phyloP scores from a whole-genome alignment of 2,329 filamentous ascomycete genomes.

The Diaporthe australafricana region DNA sequence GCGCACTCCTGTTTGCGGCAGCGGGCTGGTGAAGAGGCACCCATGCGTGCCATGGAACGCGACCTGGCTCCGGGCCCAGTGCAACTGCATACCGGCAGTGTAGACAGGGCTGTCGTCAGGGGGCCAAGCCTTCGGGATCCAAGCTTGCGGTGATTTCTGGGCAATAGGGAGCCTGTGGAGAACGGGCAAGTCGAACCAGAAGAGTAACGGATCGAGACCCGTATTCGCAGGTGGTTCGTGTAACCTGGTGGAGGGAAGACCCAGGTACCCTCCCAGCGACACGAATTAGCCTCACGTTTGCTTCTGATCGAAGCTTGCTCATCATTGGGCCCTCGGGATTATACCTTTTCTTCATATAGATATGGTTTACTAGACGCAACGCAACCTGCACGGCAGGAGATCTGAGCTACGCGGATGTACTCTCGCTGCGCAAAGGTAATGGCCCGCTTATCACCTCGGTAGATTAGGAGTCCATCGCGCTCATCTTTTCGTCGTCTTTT shows the following conservation, averaged over 20 bases:
- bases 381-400: background rate
- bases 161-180: constrained; percentile 25
- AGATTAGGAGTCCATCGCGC: background rate
- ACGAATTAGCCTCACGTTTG: constrained; percentile 27
- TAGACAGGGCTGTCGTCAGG: constrained; percentile 31
- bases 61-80: constrained; percentile 20
- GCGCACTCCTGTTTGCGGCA: background rate
- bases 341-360: background rate
- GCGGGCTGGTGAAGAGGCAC: constrained; percentile 10
- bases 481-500: background rate
- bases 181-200: constrained; percentile 13
- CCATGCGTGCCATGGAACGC: background rate
- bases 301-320: background rate
- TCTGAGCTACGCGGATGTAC: background rate
- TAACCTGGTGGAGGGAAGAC: constrained; percentile 12
- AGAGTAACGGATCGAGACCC: constrained; percentile 16
- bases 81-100: constrained; percentile 13
- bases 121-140: constrained; percentile 26
- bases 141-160: constrained; percentile 32
- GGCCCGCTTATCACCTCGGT: background rate
- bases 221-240: constrained; percentile 23
- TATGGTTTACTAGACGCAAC: background rate
- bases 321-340: background rate
- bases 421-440: background rate
- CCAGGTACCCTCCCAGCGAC: constrained; percentile 7